phyloP scores from a whole-genome alignment of 208 protist genomes.

The Blastocrithidia nonstop region DNA sequence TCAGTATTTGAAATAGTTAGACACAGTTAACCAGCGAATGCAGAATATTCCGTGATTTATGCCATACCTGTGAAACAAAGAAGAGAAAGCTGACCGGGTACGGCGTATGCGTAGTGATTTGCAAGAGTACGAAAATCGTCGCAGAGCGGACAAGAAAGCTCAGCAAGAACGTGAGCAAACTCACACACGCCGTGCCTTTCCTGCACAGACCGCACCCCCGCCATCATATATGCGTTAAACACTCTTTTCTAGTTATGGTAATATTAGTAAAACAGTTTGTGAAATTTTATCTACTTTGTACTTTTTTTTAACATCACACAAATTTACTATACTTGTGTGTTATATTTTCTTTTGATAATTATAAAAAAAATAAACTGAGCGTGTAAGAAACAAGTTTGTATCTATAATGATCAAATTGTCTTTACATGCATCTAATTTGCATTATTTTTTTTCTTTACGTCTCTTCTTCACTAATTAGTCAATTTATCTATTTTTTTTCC shows the following conservation, averaged over 20 bases:
- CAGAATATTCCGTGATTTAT: conserved; percentile 86
- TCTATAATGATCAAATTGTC: neutral
- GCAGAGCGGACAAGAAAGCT: conserved; percentile 12
- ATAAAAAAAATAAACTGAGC: neutral
- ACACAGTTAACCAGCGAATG: conserved; percentile 84
- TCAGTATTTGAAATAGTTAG: conserved; percentile 80
- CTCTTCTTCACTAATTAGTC: neutral
- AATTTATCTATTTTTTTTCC: neutral
- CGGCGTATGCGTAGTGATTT: conserved; percentile 60
- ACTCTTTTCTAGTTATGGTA: neutral
- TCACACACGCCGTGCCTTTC: conserved; percentile 22
- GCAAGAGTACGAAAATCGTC: conserved; percentile 46
- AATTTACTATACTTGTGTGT: conserved; percentile 4
- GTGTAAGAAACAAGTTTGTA: neutral
- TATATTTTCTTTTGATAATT: neutral
- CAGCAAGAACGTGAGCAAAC: neutral
- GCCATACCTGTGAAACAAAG: conserved; percentile 87
- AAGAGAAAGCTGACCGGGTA: conserved; percentile 58
- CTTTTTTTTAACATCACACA: conserved; percentile 2
- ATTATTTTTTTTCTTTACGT: conserved; percentile 4
- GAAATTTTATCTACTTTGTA: conserved; percentile 4
- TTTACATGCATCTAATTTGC: neutral
- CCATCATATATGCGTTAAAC: conserved; percentile 60
- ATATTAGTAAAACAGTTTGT: conserved; percentile 3
- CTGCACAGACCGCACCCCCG: conserved; percentile 48